These are phyloP conservation scores for Themeda triandra DNA, from an alignment of 176 grass and related monocot genomes.

Conservation along the genomic window DNA sequence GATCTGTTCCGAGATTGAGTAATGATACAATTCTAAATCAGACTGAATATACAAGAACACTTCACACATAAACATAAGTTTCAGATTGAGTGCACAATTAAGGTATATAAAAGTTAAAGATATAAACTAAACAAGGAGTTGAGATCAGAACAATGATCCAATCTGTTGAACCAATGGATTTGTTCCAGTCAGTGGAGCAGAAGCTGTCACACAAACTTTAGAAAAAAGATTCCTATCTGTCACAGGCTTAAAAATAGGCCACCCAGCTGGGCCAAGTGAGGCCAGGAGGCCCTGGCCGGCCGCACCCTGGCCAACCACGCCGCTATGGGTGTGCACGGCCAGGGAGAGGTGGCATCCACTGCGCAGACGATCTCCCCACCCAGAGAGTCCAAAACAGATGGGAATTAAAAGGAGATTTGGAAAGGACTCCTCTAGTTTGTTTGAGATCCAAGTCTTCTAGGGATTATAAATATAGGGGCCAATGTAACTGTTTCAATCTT, in stretches of 20 bases:
- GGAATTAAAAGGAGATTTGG: too few species aligned
- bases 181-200: neutral
- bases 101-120: neutral
- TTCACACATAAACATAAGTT: neutral
- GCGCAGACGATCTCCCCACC: too few species aligned
- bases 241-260: neutral
- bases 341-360: too few species aligned
- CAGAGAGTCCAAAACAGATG: too few species aligned
- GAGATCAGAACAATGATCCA: neutral
- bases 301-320: neutral
- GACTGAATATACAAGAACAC: neutral
- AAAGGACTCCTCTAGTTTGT: too few species aligned
- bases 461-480: too few species aligned
- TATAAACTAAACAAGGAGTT: neutral
- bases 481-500: too few species aligned
- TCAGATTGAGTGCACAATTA: neutral
- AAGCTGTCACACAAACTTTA: neutral
- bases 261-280: neutral
- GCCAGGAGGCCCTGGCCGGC: neutral
- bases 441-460: too few species aligned
- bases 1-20: conserved; percentile 41
- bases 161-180: neutral
- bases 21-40: neutral
- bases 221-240: neutral
- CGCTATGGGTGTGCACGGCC: too few species aligned